These are phyloP conservation scores for Yarrowia alimentaria DNA, from an alignment of 805 yeast genomes.

Conservation along the genomic window DNA sequence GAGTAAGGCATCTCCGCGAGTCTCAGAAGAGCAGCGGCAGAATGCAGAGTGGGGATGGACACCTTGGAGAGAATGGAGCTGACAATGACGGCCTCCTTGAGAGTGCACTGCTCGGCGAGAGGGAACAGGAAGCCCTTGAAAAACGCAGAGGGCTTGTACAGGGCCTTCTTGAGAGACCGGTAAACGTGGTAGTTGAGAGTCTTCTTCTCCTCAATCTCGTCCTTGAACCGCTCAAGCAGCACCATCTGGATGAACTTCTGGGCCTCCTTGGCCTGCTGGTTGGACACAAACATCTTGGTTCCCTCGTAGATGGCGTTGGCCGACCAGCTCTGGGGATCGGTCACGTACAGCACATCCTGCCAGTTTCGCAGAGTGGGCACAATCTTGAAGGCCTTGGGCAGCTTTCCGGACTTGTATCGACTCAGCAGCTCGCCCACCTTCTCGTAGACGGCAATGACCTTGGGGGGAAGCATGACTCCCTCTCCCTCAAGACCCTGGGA, in stretches of 20 bases:
- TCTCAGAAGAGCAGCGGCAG: conserved; percentile 91
- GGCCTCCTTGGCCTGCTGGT: conserved; percentile 81
- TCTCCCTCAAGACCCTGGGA: conserved; percentile 43
- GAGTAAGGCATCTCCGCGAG: conserved; percentile 76
- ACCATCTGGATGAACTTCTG: conserved; percentile 67
- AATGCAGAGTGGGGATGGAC: conserved; percentile 91
- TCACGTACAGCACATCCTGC: conserved; percentile 92
- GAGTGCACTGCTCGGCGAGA: conserved; percentile 75
- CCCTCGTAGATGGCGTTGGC: conserved; percentile 95
- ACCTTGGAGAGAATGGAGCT: conserved; percentile 87
- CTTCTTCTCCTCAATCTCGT: conserved; percentile 43
- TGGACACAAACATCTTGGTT: conserved; percentile 84
- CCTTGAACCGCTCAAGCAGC: conserved; percentile 44
- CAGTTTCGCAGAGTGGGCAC: conserved; percentile 90
- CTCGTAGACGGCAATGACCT: conserved; percentile 91
- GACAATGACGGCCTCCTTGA: conserved; percentile 91
- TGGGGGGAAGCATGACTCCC: conserved; percentile 89
- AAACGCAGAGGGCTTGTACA: conserved; percentile 96
- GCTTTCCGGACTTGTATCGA: conserved; percentile 90
- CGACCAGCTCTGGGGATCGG: conserved; percentile 92
- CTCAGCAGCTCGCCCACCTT: conserved; percentile 84
- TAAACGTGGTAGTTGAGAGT: conserved; percentile 89
- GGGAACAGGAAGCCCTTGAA: conserved; percentile 96
- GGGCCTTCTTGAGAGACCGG: conserved; percentile 84
- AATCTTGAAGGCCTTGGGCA: conserved; percentile 95